Evolutionary conservation across 495 filamentous ascomycete genomes (phyloP), one percentile per base, ranked within the genome.

Genomic region (Aspergillus leporis): DNA sequence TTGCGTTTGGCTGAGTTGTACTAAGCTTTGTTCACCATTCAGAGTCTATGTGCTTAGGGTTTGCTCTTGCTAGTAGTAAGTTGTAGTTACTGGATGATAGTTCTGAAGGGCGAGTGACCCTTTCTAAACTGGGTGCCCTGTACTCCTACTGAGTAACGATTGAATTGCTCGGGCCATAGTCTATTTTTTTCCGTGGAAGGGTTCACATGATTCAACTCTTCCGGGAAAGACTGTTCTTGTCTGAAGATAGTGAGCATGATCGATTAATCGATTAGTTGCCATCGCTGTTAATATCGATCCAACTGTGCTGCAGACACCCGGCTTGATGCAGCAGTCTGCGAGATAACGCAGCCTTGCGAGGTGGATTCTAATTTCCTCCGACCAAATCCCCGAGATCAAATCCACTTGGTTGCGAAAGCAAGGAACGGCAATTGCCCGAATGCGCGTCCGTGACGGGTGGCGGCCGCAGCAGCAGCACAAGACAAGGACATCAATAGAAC

Each of bases 281-380:
- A 32, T 61, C 28, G n/a, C 6, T n/a, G 38, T n/a, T 14, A 3
- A 34, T 32, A 45, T 36, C 55, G 23, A 57, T 45, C 41, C 23
- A 56, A 34, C 28, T 10, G 28, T 25, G 16, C 22, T n/a, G 13
- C 19, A 25, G 31, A 16, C n/a, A 38, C 55, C 45, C 43, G 48
- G 49, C 56, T 51, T 58, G 36, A 21, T 31, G 21, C 56, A 36
- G 45, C 22, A 31, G 49, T 30, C 55, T 49, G 28, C 45, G 46
- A 57, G 47, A 51, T 58, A 43, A 58, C 40, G 56, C 56, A 58
- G 32, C 55, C 45, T 50, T 32, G n/a, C 16, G n/a, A 34, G n/a
- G 18, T 14, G 53, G 25, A 13, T 22, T 34, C 2, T 16, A 25
- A 32, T 23, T 34, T 43, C 25, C 41, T 12, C 10, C 31, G 4